A percentile compares a stretch with the other conserved stretches of the same genome.
phyloP scores from a whole-genome alignment of 345 rosid species.

The Arabidopsis suecica region DNA sequence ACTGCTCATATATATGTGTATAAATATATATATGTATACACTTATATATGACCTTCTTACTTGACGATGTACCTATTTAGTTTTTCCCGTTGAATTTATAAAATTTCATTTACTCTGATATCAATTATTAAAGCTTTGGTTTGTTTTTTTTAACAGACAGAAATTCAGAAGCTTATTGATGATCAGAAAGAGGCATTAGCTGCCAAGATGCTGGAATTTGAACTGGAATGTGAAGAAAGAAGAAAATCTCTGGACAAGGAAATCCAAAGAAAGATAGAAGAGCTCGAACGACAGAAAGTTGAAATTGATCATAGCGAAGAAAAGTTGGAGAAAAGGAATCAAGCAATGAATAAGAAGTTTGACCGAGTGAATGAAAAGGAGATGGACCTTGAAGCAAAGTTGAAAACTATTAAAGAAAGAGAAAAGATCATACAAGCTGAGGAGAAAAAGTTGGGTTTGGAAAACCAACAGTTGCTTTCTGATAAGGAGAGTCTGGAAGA shows the following conservation, averaged over 20 bases:
- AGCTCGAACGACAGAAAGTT: conserved; percentile 53
- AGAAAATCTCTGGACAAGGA: conserved; percentile 69
- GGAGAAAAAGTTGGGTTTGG: conserved; percentile 61
- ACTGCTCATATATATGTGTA: background rate
- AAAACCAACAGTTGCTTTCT: conserved; percentile 58
- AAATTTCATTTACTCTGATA: conserved; percentile 2
- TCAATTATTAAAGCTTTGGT: background rate
- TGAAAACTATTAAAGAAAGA: conserved; percentile 62
- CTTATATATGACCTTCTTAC: background rate
- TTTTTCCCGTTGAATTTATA: background rate
- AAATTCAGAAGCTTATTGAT: conserved; percentile 69
- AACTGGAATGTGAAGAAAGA: conserved; percentile 62
- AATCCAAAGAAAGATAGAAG: conserved; percentile 56
- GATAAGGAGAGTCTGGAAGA: conserved; percentile 60
- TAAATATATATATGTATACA: background rate
- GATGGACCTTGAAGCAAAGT: conserved; percentile 69
- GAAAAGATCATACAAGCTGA: conserved; percentile 68
- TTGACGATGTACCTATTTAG: background rate
- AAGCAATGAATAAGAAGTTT: conserved; percentile 63
- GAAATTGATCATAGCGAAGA: conserved; percentile 70
- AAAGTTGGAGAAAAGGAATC: conserved; percentile 67
- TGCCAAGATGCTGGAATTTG: conserved; percentile 62
- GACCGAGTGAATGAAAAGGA: conserved; percentile 85
- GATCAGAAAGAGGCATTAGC: conserved; percentile 62
- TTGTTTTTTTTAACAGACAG: conserved; percentile 54